Base-by-base conservation (phyloP, 2,329 filamentous ascomycete species). In the Xylariaceae sp. region DNA sequence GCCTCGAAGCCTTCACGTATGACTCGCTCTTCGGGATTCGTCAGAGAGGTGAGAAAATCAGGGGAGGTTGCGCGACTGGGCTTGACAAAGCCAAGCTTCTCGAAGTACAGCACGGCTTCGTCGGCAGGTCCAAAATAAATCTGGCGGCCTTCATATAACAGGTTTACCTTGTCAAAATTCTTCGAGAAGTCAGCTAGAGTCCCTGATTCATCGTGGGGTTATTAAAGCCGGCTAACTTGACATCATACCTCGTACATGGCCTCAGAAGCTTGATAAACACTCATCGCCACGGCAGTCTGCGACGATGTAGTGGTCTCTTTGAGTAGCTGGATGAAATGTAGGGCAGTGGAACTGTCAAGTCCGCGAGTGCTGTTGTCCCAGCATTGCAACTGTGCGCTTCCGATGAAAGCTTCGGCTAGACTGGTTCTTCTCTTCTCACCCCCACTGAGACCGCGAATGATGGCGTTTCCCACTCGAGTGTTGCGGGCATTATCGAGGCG, bases 391-490 rank as follows among this genome's bases (percentile, higher is more conserved):
- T 77, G 79, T 4, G 78, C 77, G 37, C 75, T 75, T 6, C 77
- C 79, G 6, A 83, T 69, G 11, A 77, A 73, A 5, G 79, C 80
- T 67, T 84, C 80, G 44, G 80, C 77, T 57, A 84, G 83, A 60
- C 79, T 83, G 31, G 82, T 82, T 63, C 84, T 78, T 72, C 83
- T 84, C 43, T 83, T 76, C 75, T 89, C 86, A 64, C 86, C 87
- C 66, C 86, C 86, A 27, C 80, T 85, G 3, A 89, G 85, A 67
- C 86, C 86, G 53, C 86, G 83, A 34, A 89, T 74, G 66, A 82
- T 88, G 70, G 88, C 86, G 69, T 89, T 87, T 37, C 86, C 86
- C 19, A 89, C 84, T n/a, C 77, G 76, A 2, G 86, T 89, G 71
- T 88, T 48, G 79, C 63, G 83, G 84, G 49, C 78, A 4, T 55